Evolutionary conservation across 2,329 filamentous ascomycete species (phyloP), one percentile per base, ranked within the genome.

Genomic region (Chaetomium strumarium): DNA sequence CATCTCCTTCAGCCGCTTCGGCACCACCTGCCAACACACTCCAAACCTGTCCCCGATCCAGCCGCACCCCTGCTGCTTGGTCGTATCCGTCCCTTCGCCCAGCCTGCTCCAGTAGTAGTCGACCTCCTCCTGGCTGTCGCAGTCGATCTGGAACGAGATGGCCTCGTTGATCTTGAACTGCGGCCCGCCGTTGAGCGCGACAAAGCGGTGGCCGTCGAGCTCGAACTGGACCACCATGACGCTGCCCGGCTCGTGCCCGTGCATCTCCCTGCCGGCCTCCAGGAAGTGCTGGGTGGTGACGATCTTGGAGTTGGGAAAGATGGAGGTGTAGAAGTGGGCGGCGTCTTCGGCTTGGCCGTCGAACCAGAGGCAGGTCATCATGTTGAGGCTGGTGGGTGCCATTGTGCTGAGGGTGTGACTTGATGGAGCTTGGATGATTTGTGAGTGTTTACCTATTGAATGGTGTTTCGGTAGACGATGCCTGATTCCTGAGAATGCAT

Each of bases 1-100:
- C 60, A 70, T 62, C 49, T 67, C 62, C 59, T 64, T 66, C 47
- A 76, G 55, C 17, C 44, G 55, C 54, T 54, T 67, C 5, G 75
- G 74, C 39, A 72, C 62, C 33, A 77, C 64, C 66, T 78, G 75
- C 75, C 75, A 77, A 12, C 63, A 58, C 11, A 77, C 62, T 3
- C 75, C 75, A 58, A 68, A 76, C 62, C 67, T 69, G 58, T 77
- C 74, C 5, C 60, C 64, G 39, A 75, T 42, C 75, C 74, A 77
- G 3, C 74, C 72, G 55, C 75, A 76, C 51, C 66, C 61, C 58
- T 69, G 65, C 49, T 64, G 65, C 49, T 64, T 66, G 8, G 61
- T 55, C 54, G 61, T 60, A 45, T 72, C 68, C 1, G 69, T 72
- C 3, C 69, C 73, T 45, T 70, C 68, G 9, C 64, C 55, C 24